These are phyloP conservation scores for Climacium dendroides DNA, from an alignment of 225 moss, liverwort and hornwort species.

Conservation along the genomic window DNA sequence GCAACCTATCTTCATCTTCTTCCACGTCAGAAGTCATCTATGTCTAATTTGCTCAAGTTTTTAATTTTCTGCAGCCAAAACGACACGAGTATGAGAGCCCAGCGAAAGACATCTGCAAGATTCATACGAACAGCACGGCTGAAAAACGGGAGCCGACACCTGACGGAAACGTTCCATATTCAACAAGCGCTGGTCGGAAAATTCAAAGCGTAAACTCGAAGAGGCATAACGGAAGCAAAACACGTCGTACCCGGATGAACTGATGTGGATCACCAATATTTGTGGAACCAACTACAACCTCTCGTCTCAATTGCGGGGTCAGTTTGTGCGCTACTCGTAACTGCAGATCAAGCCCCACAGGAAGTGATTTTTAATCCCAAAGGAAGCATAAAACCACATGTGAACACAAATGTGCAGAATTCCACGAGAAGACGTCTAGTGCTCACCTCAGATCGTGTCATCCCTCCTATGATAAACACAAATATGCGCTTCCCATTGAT, in stretches of 20 bases:
- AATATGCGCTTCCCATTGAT: constrained; percentile 67
- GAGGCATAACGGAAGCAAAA: background rate
- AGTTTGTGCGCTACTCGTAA: constrained; percentile 91
- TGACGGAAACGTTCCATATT: background rate
- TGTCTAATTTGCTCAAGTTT: constrained; percentile 35
- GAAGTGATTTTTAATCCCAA: background rate
- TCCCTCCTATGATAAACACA: constrained; percentile 85
- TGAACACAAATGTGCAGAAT: background rate
- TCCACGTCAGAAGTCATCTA: constrained; percentile 21
- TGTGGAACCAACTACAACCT: constrained; percentile 81
- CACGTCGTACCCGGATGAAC: constrained; percentile 59
- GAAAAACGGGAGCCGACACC: background rate
- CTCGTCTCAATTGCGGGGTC: constrained; percentile 76
- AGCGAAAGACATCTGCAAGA: background rate
- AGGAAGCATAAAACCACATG: background rate
- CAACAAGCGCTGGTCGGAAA: background rate
- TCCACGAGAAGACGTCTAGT: background rate
- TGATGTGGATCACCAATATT: constrained; percentile 66
- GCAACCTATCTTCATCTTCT: background rate
- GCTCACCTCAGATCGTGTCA: constrained; percentile 88
- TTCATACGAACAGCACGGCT: background rate
- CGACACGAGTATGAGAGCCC: background rate
- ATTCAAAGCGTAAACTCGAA: background rate
- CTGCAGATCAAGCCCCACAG: constrained; percentile 34
- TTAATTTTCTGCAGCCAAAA: constrained; percentile 37